phyloP scores from a whole-genome alignment of 2,329 filamentous ascomycete species.

The Fusarium mexicanum region DNA sequence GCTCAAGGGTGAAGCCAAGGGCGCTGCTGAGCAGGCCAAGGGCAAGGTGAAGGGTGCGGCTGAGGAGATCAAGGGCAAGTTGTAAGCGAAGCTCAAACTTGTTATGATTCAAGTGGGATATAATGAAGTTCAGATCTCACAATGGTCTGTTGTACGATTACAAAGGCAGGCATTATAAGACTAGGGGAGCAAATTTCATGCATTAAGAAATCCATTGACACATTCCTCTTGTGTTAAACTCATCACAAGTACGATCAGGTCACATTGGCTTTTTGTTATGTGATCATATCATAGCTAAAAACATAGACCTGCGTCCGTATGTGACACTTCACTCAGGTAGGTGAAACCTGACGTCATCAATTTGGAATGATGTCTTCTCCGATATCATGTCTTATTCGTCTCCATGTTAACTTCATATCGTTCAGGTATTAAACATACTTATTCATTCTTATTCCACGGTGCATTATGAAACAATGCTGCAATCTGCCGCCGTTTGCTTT shows the following conservation, averaged over 20 bases:
- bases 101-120: neutral
- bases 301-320: neutral
- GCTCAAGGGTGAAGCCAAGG: slow-evolving; percentile 56
- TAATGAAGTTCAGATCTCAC: slow-evolving; percentile 16
- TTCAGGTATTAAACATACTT: neutral
- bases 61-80: slow-evolving; percentile 34
- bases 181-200: slow-evolving; percentile 25
- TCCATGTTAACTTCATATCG: neutral
- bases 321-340: no score
- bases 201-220: slow-evolving; percentile 1
- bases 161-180: slow-evolving; percentile 34
- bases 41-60: slow-evolving; percentile 43
- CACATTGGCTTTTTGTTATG: neutral
- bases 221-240: neutral
- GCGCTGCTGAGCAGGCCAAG: slow-evolving; percentile 51
- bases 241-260: no score
- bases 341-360: slow-evolving; percentile 9
- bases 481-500: neutral
- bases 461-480: neutral
- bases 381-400: neutral
- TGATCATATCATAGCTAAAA: neutral
- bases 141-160: slow-evolving; percentile 33
- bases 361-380: neutral
- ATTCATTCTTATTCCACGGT: neutral
- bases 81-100: slow-evolving; percentile 15